A percentile compares a stretch with the other conserved stretches of the same genome.
These are phyloP conservation scores for Ophiostoma pallidulum DNA, from an alignment of 2,329 filamentous ascomycete species.

Conservation along the genomic window DNA sequence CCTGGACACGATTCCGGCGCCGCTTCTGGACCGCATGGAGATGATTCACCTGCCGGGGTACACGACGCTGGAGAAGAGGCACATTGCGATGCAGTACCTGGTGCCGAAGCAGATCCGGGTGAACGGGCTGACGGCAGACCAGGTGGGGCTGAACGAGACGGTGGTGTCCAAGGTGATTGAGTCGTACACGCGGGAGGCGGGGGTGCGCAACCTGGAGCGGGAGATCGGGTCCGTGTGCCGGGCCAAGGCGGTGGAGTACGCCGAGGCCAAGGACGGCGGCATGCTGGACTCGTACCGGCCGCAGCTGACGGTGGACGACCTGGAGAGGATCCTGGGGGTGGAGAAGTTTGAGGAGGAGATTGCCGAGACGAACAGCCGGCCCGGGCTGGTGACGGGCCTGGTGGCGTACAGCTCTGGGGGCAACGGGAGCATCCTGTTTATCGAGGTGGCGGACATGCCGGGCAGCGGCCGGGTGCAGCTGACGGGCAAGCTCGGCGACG, in stretches of 20 bases:
- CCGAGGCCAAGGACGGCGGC: slow-evolving; percentile 73
- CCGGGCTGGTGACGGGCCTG: slow-evolving; percentile 89
- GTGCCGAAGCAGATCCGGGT: slow-evolving; percentile 90
- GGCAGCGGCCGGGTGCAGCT: slow-evolving; percentile 86
- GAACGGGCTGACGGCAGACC: slow-evolving; percentile 70
- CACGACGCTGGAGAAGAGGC: slow-evolving; percentile 91
- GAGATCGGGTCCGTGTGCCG: slow-evolving; percentile 93
- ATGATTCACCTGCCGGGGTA: slow-evolving; percentile 89
- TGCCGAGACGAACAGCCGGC: slow-evolving; percentile 71
- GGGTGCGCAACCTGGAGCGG: slow-evolving; percentile 90
- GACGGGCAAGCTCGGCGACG: slow-evolving; percentile 91
- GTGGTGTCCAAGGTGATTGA: slow-evolving; percentile 94
- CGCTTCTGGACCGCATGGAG: slow-evolving; percentile 93
- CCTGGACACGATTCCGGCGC: slow-evolving; percentile 88
- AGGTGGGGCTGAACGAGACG: slow-evolving; percentile 68
- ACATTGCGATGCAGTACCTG: slow-evolving; percentile 88
- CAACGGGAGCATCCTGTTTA: slow-evolving; percentile 94
- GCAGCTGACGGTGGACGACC: slow-evolving; percentile 63
- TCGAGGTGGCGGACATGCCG: slow-evolving; percentile 96
- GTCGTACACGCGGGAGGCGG: slow-evolving; percentile 90
- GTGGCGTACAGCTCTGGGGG: slow-evolving; percentile 90
- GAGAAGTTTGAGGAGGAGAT: slow-evolving; percentile 95
- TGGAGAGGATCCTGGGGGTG: slow-evolving; percentile 85
- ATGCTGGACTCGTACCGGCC: slow-evolving; percentile 62
- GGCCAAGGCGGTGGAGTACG: slow-evolving; percentile 88